Conservation (phyloP, 1,284 basidiomycete genomes). For the Takashimella tepidaria region DNA sequence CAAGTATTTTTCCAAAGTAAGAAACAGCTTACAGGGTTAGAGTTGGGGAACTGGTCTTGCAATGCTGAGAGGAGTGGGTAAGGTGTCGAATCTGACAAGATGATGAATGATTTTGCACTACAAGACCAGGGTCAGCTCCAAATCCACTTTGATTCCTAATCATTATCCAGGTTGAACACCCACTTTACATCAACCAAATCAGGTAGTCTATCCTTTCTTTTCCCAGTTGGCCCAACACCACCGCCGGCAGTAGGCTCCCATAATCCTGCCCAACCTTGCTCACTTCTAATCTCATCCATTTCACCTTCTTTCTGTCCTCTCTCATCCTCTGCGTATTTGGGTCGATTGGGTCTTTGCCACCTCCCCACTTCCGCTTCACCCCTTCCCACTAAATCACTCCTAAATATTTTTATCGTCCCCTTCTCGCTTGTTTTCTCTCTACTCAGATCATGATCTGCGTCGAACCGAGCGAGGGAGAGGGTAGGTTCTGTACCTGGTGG, state of each 20-base stretch:
- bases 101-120: background rate
- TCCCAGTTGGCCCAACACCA: background rate
- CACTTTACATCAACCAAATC: background rate
- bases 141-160: background rate
- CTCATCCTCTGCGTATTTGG: background rate
- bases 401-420: background rate
- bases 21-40: background rate
- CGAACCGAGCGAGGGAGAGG: background rate
- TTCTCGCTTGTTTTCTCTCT: too few species aligned
- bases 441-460: background rate
- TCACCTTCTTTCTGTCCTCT: background rate
- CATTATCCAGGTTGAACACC: background rate
- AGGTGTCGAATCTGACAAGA: background rate
- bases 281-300: background rate
- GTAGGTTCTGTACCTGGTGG: background rate
- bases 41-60: background rate
- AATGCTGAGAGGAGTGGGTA: background rate
- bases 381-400: background rate
- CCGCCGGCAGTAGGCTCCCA: too few species aligned
- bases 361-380: background rate
- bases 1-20: too few species aligned
- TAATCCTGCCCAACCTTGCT: background rate
- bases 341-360: background rate
- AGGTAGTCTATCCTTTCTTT: background rate
- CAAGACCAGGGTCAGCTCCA: background rate